Percentiles rank a stretch among this genome's conserved stretches.
Evolutionary conservation across 148 eudicot genomes (phyloP).

Genomic region (Amaranthus cruentus): DNA sequence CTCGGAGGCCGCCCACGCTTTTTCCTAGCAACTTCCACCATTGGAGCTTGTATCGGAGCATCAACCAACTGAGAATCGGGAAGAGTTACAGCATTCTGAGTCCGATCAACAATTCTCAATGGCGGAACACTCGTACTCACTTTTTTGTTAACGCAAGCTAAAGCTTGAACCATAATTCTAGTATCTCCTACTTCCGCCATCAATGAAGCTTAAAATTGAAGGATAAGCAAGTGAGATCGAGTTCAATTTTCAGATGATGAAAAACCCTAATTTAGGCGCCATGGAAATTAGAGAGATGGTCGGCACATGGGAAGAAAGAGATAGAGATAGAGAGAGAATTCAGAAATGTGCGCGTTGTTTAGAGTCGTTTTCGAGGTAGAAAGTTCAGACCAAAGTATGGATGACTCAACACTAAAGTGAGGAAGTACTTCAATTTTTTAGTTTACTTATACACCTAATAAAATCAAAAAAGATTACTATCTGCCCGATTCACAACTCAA

Average conservation of each 20-base stretch:
- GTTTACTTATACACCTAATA: too few species aligned
- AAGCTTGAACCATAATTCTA: slow-evolving; percentile 20
- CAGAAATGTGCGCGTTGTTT: slow-evolving; percentile 30
- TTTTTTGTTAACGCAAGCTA: slow-evolving; percentile 19
- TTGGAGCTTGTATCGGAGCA: slow-evolving; percentile 13
- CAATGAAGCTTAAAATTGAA: not conserved
- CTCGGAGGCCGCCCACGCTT: slow-evolving; percentile 74
- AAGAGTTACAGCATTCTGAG: slow-evolving; percentile 13
- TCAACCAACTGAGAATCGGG: slow-evolving; percentile 30
- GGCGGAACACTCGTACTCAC: not conserved
- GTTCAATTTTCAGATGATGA: not conserved
- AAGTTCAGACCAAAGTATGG: slow-evolving; percentile 25
- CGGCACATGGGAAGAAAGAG: slow-evolving; percentile 26
- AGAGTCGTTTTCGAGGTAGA: slow-evolving; percentile 40
- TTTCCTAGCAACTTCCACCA: slow-evolving; percentile 26
- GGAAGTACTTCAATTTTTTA: too few species aligned
- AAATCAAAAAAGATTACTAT: too few species aligned
- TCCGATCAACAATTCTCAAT: slow-evolving; percentile 17
- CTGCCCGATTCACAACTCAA: too few species aligned
- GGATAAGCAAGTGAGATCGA: slow-evolving; percentile 4
- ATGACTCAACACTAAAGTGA: not conserved
- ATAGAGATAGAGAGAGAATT: not conserved
- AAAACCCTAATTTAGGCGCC: slow-evolving; percentile 34
- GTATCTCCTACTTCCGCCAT: slow-evolving; percentile 22
- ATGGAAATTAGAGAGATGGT: slow-evolving; percentile 20